Percentiles rank a stretch among this genome's conserved stretches.
phyloP scores from a whole-genome alignment of 805 yeast species.

The Saturnispora zaruensis region DNA sequence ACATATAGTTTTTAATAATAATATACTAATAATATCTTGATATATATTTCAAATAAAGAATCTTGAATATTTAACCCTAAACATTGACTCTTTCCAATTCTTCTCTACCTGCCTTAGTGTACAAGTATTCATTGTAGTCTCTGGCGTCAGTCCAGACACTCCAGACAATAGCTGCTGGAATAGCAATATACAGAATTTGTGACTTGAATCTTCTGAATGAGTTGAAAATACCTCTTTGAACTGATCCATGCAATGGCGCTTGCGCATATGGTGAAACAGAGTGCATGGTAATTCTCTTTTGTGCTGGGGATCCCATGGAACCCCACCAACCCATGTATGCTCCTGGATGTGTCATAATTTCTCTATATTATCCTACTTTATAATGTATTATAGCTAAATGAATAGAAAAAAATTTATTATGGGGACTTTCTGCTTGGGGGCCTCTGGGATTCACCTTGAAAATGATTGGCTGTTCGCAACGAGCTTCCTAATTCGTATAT shows the following conservation, averaged over 20 bases:
- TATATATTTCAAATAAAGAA: neutral
- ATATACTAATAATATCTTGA: constrained; percentile 1
- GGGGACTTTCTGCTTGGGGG: neutral
- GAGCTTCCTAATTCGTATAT: neutral
- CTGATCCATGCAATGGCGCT: constrained; percentile 80
- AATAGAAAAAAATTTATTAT: neutral
- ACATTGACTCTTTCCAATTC: constrained; percentile 64
- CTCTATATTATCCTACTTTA: neutral
- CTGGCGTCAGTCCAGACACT: constrained; percentile 80
- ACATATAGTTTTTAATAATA: neutral
- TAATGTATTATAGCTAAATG: neutral
- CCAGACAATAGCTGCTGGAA: constrained; percentile 79
- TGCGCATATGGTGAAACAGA: constrained; percentile 91
- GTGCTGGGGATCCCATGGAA: constrained; percentile 74
- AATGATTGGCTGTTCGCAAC: neutral
- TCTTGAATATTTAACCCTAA: constrained; percentile 12
- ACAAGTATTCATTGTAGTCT: constrained; percentile 86
- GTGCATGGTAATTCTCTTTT: constrained; percentile 79
- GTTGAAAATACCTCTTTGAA: constrained; percentile 84
- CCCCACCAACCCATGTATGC: constrained; percentile 99
- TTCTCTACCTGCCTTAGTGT: constrained; percentile 97
- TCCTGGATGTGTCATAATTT: constrained; percentile 37
- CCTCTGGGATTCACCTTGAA: neutral
- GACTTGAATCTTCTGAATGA: constrained; percentile 86
- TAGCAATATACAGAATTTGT: constrained; percentile 66